phyloP scores from a whole-genome alignment of 805 yeast genomes.

The Lachancea meyersii region DNA sequence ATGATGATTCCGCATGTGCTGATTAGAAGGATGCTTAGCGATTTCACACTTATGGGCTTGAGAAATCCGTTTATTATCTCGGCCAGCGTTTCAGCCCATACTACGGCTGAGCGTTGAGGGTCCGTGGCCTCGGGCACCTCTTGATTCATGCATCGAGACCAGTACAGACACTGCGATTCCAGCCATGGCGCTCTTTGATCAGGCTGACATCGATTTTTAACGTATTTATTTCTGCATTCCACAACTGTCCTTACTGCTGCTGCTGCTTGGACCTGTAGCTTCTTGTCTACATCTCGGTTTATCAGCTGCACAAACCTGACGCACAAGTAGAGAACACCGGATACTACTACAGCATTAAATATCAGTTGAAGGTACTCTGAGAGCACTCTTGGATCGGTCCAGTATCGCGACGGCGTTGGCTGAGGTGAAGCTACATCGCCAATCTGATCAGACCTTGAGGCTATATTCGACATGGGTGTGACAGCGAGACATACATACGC shows the following conservation, averaged over 20 bases:
- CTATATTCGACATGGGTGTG: background rate
- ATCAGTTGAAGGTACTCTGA: constrained; percentile 51
- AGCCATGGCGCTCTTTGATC: constrained; percentile 66
- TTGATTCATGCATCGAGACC: constrained; percentile 69
- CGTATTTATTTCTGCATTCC: constrained; percentile 61
- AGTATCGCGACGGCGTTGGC: background rate
- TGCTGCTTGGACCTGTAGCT: constrained; percentile 55
- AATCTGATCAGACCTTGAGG: background rate
- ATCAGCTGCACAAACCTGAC: constrained; percentile 50
- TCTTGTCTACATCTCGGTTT: constrained; percentile 61
- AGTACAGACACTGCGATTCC: constrained; percentile 58
- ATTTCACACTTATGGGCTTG: constrained; percentile 63
- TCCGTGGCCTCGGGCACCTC: constrained; percentile 54
- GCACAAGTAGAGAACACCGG: constrained; percentile 46
- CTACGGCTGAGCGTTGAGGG: constrained; percentile 15
- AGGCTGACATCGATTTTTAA: constrained; percentile 64
- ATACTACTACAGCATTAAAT: constrained; percentile 49
- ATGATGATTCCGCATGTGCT: constrained; percentile 47
- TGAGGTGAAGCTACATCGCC: background rate
- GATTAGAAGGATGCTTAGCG: constrained; percentile 45
- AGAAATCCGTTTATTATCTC: constrained; percentile 74
- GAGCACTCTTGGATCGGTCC: constrained; percentile 5
- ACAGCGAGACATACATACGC: background rate
- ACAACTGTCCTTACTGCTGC: constrained; percentile 55
- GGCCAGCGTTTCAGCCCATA: constrained; percentile 78